Evolutionary conservation across 2,329 filamentous ascomycete species (phyloP), one percentile per base, ranked within the genome.

Genomic region (Fusarium newnesense): DNA sequence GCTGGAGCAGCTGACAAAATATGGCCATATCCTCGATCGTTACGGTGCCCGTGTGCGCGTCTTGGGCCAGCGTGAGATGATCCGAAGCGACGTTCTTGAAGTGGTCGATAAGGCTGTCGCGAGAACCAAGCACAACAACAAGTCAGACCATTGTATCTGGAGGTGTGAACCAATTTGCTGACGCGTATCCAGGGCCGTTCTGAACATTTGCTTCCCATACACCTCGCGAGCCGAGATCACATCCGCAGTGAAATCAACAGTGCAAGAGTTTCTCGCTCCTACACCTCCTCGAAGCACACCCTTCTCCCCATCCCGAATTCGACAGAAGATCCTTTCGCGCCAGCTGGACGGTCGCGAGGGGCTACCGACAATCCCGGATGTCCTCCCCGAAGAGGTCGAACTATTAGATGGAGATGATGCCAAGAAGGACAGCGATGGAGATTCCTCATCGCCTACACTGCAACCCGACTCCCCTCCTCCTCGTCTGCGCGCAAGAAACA

Each of bases 191-290:
- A 90, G 88, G 62, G 84, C 86, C 32, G 83, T 89, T 36, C 86
- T 99, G 58, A 99, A 99, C 80, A 95, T 99, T 72, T 99, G 96
- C 85, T 98, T 98, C 79, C 96, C 96, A 0, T 99, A 99, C 80
- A 98, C 96, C 0, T 97, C 95, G 9, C 90, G 96, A 73, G 95
- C 97, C 78, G 96, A 99, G 81, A 98, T 99, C 75, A 97, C 96
- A 1, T 91, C 93, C 7, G 94, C 96, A 10, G 94, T 99, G 74
- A 92, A 94, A 72, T 90, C 92, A 46, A 98, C 96, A 0, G 95
- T 99, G 13, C 87, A 93, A 65, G 94, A 97, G 67, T 98, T 94
- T 82, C 93, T 93, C 67, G 91, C 89, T 58, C 93, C 94, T 9
- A 86, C 93, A 24, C 87, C 87, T 19, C 87, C 89, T 39, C 87